Base-by-base conservation (phyloP, 2,329 filamentous ascomycete genomes). In the Chrysoporthe cubensis region DNA sequence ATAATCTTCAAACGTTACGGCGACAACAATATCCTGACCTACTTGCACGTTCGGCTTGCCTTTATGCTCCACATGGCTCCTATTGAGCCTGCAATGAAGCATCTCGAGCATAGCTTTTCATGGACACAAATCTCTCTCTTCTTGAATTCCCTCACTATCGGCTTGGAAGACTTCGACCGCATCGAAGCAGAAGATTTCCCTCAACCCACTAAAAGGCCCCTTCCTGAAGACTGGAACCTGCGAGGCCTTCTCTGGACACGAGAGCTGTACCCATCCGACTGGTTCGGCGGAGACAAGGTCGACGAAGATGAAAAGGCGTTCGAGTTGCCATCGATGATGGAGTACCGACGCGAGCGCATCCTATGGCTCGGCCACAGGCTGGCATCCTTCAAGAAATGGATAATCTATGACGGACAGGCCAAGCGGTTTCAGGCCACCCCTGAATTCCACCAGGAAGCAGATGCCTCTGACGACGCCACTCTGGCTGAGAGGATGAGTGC, bases 151-250 rank as follows among this genome's bases (percentile, higher is more conserved):
- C 70, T 75, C 26, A 61, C 72, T 14, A 68, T 66, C 5, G 65
- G 63, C 14, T 76, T 72, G 18, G 66, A 76, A 3, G 56, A 71
- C 1, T 74, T 77, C 57, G 71, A 74, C 4, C 74, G 80, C 37
- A 78, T 87, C 69, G 78, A 79, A 43, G 79, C 74, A 42, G 75
- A 74, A 1, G 73, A 77, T 0, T 88, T 91, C 66, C 85, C 86
- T 0, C 74, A 78, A 1, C 79, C 80, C 2, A 80, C 80, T 1
- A 80, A 79, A 50, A 80, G 83, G 0, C 90, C 90, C 0, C 75
- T 93, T 0, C 89, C 90, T 0, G 91, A 93, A 61, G 91, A 94
- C 69, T 92, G 87, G 71, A 82, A 86, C 0, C 83, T 92, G 66
- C 82, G 89, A 1, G 91, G 91, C 0, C 78, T 91, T 1, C 75